Evolutionary conservation across 2,329 filamentous ascomycete species (phyloP).

Genomic region (Mycogone perniciosa): DNA sequence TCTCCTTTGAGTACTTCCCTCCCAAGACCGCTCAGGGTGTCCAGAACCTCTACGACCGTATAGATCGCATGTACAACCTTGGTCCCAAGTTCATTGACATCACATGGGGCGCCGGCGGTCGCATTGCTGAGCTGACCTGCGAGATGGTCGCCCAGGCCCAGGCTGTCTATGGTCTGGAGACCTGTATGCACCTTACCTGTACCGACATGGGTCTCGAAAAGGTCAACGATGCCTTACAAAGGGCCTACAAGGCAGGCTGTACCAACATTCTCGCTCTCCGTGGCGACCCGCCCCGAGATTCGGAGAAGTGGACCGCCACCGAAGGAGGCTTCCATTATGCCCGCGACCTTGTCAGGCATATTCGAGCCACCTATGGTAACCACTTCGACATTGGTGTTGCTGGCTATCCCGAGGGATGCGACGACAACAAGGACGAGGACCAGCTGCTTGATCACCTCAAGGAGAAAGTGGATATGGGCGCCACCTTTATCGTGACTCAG

Average conservation of each 20-base stretch:
- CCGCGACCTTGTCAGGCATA: conserved; percentile 81
- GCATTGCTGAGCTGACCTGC: conserved; percentile 83
- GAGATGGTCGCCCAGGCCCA: conserved; percentile 98
- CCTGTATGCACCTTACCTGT: conserved; percentile 98
- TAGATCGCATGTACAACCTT: conserved; percentile 96
- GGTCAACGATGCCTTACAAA: conserved; percentile 79
- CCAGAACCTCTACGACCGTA: conserved; percentile 97
- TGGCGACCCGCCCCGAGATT: conserved; percentile 87
- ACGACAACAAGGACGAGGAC: conserved; percentile 86
- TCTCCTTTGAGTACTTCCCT: conserved; percentile 99
- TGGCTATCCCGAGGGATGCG: conserved; percentile 91
- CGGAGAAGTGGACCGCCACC: conserved; percentile 86
- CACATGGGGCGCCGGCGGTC: conserved; percentile 94
- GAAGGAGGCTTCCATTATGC: conserved; percentile 88
- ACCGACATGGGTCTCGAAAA: conserved; percentile 95
- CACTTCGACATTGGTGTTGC: conserved; percentile 97
- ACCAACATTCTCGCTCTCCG: conserved; percentile 93
- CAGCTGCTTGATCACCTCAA: conserved; percentile 85
- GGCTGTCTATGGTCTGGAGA: conserved; percentile 91
- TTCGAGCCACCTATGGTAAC: conserved; percentile 61
- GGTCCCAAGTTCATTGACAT: conserved; percentile 96
- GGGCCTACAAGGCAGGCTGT: conserved; percentile 90
- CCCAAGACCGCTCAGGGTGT: conserved; percentile 97
- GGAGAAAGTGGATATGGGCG: conserved; percentile 93
- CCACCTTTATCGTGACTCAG: conserved; percentile 91